Evolutionary conservation across 257 asterid species (phyloP).

Genomic region (Solanum megistacrolobum): DNA sequence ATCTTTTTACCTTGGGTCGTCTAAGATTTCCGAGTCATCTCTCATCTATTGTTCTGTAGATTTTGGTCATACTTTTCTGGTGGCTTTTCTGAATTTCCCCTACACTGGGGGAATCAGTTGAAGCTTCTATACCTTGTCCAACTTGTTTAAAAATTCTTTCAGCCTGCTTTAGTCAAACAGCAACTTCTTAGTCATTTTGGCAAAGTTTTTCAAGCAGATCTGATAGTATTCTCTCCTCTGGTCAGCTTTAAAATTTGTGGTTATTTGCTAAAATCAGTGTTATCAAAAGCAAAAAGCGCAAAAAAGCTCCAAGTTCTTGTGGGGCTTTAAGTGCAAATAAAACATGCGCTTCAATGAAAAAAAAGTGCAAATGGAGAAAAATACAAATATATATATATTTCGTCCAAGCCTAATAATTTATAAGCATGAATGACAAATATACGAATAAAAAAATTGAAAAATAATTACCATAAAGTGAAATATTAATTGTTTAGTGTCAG

Average conservation of each 20-base stretch:
- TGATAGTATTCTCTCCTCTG: background rate
- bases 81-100: background rate
- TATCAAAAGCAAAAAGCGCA: background rate
- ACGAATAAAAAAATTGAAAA: background rate
- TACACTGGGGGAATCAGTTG: background rate
- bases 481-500: background rate
- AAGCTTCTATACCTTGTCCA: background rate
- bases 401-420: background rate
- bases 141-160: background rate
- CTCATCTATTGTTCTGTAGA: background rate
- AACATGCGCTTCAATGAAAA: background rate
- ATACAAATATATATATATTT: too few relatives aligned
- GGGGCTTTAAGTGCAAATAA: background rate
- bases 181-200: background rate
- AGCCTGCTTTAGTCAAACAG: background rate
- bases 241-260: background rate
- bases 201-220: background rate
- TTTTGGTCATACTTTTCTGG: background rate
- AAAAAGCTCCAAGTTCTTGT: background rate
- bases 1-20: background rate
- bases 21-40: background rate
- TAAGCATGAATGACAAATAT: background rate
- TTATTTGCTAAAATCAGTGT: background rate
- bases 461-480: background rate
- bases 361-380: background rate